A percentile compares a stretch with the other conserved stretches of the same genome.
Conservation (phyloP, 345 rosid genomes). For the Conringia planisiliqua region DNA sequence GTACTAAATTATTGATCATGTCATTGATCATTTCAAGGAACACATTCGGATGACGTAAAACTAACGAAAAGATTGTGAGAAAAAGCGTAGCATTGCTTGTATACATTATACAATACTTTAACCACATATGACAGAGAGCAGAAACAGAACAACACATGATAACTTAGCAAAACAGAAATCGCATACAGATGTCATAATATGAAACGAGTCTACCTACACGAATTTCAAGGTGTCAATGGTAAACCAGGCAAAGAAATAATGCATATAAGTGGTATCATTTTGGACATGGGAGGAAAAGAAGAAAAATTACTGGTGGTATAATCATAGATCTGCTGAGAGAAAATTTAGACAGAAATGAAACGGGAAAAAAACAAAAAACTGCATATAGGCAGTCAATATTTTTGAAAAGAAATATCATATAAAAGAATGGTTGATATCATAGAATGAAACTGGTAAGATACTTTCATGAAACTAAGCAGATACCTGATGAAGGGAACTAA, state of each 20-base stretch:
- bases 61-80: not conserved
- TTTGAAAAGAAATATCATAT: not conserved
- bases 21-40: not conserved
- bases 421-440: not conserved
- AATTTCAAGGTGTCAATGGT: not conserved
- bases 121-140: not conserved
- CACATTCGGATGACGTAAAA: not conserved
- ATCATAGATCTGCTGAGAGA: not conserved
- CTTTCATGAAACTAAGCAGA: not conserved
- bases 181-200: not conserved
- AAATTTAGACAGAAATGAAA: not conserved
- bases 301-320: not conserved
- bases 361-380: not conserved
- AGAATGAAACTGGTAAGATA: not conserved
- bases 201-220: too few species aligned
- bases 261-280: not conserved
- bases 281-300: not conserved
- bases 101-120: not conserved
- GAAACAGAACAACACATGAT: slow-evolving; percentile 2
- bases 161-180: not conserved
- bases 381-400: not conserved
- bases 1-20: not conserved
- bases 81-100: not conserved
- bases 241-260: slow-evolving; percentile 1
- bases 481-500: slow-evolving; percentile 98